Conservation (phyloP, 2,329 filamentous ascomycete genomes). For the Botryotinia calthae region DNA sequence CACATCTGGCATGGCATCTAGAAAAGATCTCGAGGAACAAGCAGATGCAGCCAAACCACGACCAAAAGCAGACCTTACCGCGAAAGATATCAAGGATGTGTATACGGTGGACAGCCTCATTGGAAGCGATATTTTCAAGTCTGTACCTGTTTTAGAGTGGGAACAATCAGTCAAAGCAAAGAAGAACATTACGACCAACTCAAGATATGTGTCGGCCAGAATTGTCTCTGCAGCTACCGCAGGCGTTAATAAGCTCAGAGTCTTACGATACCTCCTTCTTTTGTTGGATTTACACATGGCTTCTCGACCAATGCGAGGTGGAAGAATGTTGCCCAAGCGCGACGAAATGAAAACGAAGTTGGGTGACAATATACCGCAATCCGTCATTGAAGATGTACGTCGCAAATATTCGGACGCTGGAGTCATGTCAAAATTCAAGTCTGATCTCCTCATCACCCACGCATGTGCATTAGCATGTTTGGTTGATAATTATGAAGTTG, state of each 20-base stretch:
- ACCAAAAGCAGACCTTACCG: conserved; percentile 65
- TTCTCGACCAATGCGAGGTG: conserved; percentile 45
- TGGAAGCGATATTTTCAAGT: conserved; percentile 62
- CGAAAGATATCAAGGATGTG: conserved; percentile 67
- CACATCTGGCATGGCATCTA: conserved; percentile 64
- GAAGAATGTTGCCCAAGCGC: conserved; percentile 54
- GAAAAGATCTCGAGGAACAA: conserved; percentile 61
- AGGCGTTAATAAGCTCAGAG: conserved; percentile 51
- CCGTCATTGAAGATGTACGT: conserved; percentile 64
- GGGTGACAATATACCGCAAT: conserved; percentile 53
- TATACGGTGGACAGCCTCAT: conserved; percentile 68
- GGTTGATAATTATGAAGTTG: conserved; percentile 70
- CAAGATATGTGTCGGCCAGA: conserved; percentile 64
- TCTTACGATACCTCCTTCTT: conserved; percentile 59
- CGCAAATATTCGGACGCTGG: conserved; percentile 65
- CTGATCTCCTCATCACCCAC: conserved; percentile 70
- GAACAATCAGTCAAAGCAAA: conserved; percentile 61
- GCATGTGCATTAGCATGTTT: conserved; percentile 69
- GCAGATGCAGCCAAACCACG: conserved; percentile 70
- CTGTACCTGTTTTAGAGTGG: conserved; percentile 72
- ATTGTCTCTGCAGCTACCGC: conserved; percentile 48
- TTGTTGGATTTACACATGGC: conserved; percentile 53
- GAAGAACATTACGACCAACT: conserved; percentile 53
- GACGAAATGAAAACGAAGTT: conserved; percentile 61
- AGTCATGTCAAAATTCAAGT: conserved; percentile 67